Evolutionary conservation across 1,139 yeast genomes (phyloP), one percentile per base, ranked within the genome.

Genomic region (Hyphopichia fennica): DNA sequence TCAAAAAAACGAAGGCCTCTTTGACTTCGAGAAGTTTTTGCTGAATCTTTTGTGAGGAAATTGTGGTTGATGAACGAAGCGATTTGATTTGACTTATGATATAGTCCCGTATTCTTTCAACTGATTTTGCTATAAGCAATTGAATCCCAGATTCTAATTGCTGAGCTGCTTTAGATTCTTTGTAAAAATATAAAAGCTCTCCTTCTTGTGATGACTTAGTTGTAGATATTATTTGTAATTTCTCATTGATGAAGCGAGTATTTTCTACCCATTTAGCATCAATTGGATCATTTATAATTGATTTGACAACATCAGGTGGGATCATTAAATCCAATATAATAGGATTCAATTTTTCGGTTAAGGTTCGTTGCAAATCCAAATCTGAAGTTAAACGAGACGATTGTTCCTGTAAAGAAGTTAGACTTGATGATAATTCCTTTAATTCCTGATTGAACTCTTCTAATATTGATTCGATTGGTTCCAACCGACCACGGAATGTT

Each of bases 21-120:
- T 78, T 78, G 15, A 82, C 81, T 28, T 72, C 69, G 6, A 88
- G 61, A 42, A 93, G 63, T 28, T 77, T 78, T 39, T 75, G 74
- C 58, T 93, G 98, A n/a, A 91, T 70, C 0, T 74, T 71, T 56
- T 88, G 96, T 0, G 96, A 84, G 1, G 88, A 76, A 1, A 69
- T 56, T 29, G 57, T 53, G 3, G 56, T 41, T 3, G 65, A 54
- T 3, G 72, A 75, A 44, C 97, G 69, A 25, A 91, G 63, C 25
- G 65, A 57, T 52, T 86, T 84, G 46, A 91, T 86, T 50, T 84
- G 79, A 4, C 65, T 53, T 8, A 89, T 79, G 28, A 89, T 63
- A 53, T 67, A 84, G 56, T 85, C 88, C 43, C 96, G 75, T 7
- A 88, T 81, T 42, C 96, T 72, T 57, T 90, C 97, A 1, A 87